Base-by-base conservation (phyloP, 2,329 filamentous ascomycete genomes). In the Bisporella sp. region DNA sequence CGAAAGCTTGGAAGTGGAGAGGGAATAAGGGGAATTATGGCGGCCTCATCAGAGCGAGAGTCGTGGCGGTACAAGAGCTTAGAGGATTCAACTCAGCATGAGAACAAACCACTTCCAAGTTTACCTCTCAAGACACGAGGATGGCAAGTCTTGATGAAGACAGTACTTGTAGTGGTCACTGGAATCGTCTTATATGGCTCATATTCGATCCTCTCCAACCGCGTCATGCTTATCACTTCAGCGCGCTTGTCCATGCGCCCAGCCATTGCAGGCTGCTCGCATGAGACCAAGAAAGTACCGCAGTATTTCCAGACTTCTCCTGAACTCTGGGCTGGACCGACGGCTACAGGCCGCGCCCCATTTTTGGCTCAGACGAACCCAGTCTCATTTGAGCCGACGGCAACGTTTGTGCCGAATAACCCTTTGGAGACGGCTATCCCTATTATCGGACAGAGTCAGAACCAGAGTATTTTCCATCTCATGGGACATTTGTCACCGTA, bases 401-500 rank as follows among this genome's bases (percentile, higher is more conserved):
- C 69, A 2, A 75, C 81, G 5, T 89, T 81, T 62, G 79, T 84
- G 32, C 82, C 85, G 11, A 87, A 87, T 60, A 71, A 76, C 45
- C 86, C 86, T 45, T 70, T 90, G 50, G 84, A 88, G 69, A 90
- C 85, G 1, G 78, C 80, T 35, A 72, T 85, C 21, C 84, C 85
- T 0, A 84, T 89, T 46, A 63, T 74, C 47, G 84, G 83, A 30
- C 72, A 73, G 68, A 74, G 74, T 45, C 69, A 76, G 31, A 78
- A 83, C 60, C 70, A 75, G 56, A 85, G 79, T 66, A 86, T 89
- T 59, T 89, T 89, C 66, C 74, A 82, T 54, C 72, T 83, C 61
- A 83, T 87, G 73, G 87, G 83, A 5, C 77, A 82, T 54, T 66
- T 89, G 31, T 81, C 80, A 39, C 84, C 85, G 4, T 90, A 89